These are phyloP conservation scores for Chaetomium strumarium DNA, from an alignment of 2,329 filamentous ascomycete genomes.

Conservation along the genomic window DNA sequence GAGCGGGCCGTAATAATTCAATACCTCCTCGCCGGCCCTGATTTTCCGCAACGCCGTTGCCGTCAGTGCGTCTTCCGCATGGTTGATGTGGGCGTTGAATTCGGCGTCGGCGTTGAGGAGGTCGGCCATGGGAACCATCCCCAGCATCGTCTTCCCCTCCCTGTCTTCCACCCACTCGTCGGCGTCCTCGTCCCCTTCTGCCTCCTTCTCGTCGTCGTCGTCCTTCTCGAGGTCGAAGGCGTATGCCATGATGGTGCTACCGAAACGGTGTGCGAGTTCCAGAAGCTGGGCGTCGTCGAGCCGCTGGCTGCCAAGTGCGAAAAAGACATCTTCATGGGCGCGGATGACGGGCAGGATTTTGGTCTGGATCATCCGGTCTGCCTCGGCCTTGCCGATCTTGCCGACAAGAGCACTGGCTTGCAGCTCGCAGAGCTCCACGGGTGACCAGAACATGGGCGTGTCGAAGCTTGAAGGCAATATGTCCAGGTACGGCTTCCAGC, in stretches of 20 bases:
- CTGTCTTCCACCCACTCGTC: conserved; percentile 62
- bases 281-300: conserved; percentile 42
- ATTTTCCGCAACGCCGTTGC: conserved; percentile 69
- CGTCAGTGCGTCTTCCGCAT: conserved; percentile 51
- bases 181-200: conserved; percentile 52
- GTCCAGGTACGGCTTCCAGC: conserved; percentile 73
- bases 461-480: conserved; percentile 68
- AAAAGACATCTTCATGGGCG: conserved; percentile 42
- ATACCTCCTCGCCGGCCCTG: conserved; percentile 64
- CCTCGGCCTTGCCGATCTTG: conserved; percentile 69
- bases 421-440: conserved; percentile 62
- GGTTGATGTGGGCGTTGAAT: conserved; percentile 68
- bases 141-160: conserved; percentile 56
- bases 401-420: conserved; percentile 70
- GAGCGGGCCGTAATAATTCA: conserved; percentile 85
- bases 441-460: conserved; percentile 85
- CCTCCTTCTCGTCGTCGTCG: conserved; percentile 48
- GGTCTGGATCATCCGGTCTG: conserved; percentile 61
- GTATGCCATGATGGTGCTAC: conserved; percentile 86
- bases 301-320: conserved; percentile 28
- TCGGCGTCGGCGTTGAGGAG: conserved; percentile 84
- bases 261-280: conserved; percentile 67
- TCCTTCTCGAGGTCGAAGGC: conserved; percentile 71
- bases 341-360: conserved; percentile 48
- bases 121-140: conserved; percentile 88